Evolutionary conservation across 805 yeast genomes (phyloP).

Genomic region (Lipomyces chichibuensis): DNA sequence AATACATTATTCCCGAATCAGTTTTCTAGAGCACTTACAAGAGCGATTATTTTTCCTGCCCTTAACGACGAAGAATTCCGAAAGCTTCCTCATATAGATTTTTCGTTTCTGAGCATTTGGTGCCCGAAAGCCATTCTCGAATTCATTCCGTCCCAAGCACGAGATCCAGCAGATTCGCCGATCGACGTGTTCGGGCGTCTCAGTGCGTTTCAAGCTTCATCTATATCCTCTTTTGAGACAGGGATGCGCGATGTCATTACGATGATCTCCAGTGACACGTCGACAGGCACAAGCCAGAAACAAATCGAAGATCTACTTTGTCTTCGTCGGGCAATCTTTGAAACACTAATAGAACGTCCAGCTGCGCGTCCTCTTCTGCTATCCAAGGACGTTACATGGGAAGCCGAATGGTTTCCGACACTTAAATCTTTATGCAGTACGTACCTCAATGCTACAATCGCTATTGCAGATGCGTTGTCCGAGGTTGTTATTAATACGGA

Average conservation of each 20-base stretch:
- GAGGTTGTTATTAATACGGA: neutral
- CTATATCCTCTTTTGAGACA: constrained; percentile 9
- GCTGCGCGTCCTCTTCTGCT: constrained; percentile 12
- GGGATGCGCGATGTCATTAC: constrained; percentile 17
- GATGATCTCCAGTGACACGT: neutral
- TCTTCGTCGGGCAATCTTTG: constrained; percentile 19
- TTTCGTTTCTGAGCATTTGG: constrained; percentile 22
- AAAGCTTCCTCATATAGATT: constrained; percentile 23
- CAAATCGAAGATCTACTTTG: constrained; percentile 13
- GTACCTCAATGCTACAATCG: constrained; percentile 8
- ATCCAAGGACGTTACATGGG: constrained; percentile 13
- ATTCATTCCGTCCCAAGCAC: neutral
- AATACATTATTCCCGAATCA: constrained; percentile 26
- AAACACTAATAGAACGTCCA: constrained; percentile 16
- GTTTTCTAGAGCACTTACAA: constrained; percentile 13
- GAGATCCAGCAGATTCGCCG: neutral
- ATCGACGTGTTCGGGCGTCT: constrained; percentile 2
- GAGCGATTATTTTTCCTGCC: constrained; percentile 19
- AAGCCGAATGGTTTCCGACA: constrained; percentile 21
- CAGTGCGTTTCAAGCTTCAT: constrained; percentile 1
- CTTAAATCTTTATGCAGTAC: constrained; percentile 10
- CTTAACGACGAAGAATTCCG: constrained; percentile 21
- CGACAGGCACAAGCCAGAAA: neutral
- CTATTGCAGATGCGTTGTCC: neutral
- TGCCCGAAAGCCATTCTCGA: constrained; percentile 3